A percentile compares a stretch with the other conserved stretches of the same genome.
These are phyloP conservation scores for Aspergillus hortae DNA, from an alignment of 2,329 filamentous ascomycete genomes.

Conservation along the genomic window DNA sequence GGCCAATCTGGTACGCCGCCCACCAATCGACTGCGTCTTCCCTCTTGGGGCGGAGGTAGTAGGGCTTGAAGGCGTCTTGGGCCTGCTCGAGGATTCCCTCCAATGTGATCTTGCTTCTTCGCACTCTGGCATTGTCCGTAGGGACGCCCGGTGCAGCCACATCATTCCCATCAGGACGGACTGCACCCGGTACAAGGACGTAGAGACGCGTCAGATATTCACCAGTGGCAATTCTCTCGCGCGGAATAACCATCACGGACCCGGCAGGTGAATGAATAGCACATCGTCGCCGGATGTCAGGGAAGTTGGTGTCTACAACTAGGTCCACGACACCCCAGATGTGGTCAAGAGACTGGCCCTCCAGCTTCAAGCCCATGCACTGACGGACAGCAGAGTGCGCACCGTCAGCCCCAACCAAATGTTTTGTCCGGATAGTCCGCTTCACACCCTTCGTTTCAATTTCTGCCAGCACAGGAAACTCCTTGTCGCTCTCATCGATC, in stretches of 20 bases:
- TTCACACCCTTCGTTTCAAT: constrained; percentile 24
- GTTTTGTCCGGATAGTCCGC: constrained; percentile 58
- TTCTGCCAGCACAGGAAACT: constrained; percentile 30
- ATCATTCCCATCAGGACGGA: constrained; percentile 21
- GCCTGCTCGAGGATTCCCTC: constrained; percentile 62
- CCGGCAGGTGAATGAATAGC: constrained; percentile 70
- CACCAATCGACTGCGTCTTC: constrained; percentile 66
- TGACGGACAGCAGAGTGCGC: constrained; percentile 63
- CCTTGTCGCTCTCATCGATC: constrained; percentile 50
- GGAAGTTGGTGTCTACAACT: constrained; percentile 68
- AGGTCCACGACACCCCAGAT: constrained; percentile 75
- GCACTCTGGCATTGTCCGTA: constrained; percentile 55
- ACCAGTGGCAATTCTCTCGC: constrained; percentile 57
- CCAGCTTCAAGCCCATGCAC: constrained; percentile 47
- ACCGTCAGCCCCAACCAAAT: constrained; percentile 68
- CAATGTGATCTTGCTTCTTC: constrained; percentile 59
- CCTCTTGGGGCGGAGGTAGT: constrained; percentile 57
- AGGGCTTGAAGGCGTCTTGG: constrained; percentile 63
- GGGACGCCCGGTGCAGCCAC: constrained; percentile 23
- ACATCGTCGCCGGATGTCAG: constrained; percentile 75
- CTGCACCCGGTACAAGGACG: constrained; percentile 34
- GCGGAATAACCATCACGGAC: constrained; percentile 74
- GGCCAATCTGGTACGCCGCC: constrained; percentile 71
- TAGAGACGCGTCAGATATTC: constrained; percentile 73
- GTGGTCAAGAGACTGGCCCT: constrained; percentile 65